A percentile compares a stretch with the other conserved stretches of the same genome.
Evolutionary conservation across 768 basidiomycete species (phyloP).

Genomic region (Zangia roseola): DNA sequence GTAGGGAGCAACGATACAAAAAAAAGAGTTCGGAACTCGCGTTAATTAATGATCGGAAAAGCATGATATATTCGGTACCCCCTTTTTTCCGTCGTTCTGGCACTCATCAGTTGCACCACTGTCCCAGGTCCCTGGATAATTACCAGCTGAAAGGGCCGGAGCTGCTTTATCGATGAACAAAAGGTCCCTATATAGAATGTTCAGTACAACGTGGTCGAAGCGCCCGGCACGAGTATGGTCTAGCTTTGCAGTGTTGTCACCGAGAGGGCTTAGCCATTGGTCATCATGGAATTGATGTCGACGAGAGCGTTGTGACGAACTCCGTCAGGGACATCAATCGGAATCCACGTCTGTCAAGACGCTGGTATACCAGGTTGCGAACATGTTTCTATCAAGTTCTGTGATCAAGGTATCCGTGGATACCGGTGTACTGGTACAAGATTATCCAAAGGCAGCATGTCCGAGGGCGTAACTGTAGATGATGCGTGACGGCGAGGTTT

Average conservation of each 20-base stretch:
- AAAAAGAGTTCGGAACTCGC: background rate
- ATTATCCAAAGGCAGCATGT: slow-evolving; percentile 27
- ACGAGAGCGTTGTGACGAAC: slow-evolving; percentile 13
- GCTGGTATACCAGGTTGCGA: slow-evolving; percentile 6
- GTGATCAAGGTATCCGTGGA: slow-evolving; percentile 32
- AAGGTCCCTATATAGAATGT: slow-evolving; percentile 2
- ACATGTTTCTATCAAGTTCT: slow-evolving; percentile 17
- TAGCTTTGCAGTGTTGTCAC: background rate
- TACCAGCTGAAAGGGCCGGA: slow-evolving; percentile 9
- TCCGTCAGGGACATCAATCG: slow-evolving; percentile 9
- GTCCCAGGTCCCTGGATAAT: background rate
- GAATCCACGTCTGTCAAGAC: slow-evolving; percentile 3
- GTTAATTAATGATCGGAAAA: slow-evolving; percentile 3
- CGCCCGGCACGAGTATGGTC: slow-evolving; percentile 2
- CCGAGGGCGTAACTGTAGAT: slow-evolving; percentile 29
- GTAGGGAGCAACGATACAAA: slow-evolving; percentile 19
- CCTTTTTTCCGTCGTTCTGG: slow-evolving; percentile 4
- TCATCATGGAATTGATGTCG: slow-evolving; percentile 3
- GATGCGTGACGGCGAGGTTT: slow-evolving; percentile 69
- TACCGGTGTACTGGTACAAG: slow-evolving; percentile 32
- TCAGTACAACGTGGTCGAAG: slow-evolving; percentile 10
- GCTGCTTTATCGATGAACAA: slow-evolving; percentile 20
- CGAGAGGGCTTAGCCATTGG: slow-evolving; percentile 14
- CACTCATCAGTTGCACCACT: background rate
- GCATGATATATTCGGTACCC: slow-evolving; percentile 5